These are phyloP conservation scores for Boletus patriciae DNA, from an alignment of 768 basidiomycete species.

Conservation along the genomic window DNA sequence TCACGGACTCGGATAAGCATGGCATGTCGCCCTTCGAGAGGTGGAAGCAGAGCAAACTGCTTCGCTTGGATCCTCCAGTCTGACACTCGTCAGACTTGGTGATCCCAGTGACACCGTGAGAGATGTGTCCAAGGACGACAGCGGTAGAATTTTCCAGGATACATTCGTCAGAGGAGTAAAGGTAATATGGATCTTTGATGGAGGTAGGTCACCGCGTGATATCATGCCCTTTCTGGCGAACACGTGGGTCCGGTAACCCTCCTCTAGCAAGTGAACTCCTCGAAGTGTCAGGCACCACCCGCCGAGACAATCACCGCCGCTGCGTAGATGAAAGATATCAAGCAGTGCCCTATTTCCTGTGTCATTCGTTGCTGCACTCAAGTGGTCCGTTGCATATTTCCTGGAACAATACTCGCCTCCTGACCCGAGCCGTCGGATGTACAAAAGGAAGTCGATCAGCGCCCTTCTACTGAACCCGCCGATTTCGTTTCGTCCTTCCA, in stretches of 20 bases:
- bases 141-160: background rate
- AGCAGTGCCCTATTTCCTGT: no score
- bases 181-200: background rate
- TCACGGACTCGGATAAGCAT: background rate
- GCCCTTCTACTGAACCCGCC: background rate
- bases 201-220: background rate
- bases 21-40: background rate
- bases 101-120: no score
- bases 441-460: background rate
- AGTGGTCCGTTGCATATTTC: no score
- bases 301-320: no score
- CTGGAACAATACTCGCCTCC: no score
- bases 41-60: background rate
- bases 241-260: background rate
- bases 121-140: background rate
- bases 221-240: no score
- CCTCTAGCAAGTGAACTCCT: background rate
- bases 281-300: background rate
- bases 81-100: no score
- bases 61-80: constrained; percentile 5
- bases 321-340: no score
- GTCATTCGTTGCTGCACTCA: no score
- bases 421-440: no score
- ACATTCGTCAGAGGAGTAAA: constrained; percentile 2
- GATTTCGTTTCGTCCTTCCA: constrained; percentile 5